Evolutionary conservation across 139 green algal genomes (phyloP).

Genomic region (Astrephomene gubernaculifera): DNA sequence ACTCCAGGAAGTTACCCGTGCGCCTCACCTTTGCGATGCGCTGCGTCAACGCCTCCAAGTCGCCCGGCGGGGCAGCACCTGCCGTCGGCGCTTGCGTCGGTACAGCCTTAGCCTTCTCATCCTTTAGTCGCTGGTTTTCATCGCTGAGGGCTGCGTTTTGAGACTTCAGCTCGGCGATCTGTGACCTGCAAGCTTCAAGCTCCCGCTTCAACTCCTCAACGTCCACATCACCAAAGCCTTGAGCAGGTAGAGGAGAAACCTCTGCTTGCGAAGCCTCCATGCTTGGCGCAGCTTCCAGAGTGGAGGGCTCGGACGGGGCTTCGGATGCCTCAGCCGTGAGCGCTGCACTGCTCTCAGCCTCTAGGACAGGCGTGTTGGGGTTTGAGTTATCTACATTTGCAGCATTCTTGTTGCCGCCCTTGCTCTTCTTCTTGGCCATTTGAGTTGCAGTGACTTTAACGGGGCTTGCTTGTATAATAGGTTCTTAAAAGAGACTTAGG

Average conservation of each 20-base stretch:
- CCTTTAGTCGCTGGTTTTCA: constrained; percentile 18
- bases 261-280: not conserved
- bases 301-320: not conserved
- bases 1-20: not conserved
- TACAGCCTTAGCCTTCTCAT: not conserved
- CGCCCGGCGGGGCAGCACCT: not conserved
- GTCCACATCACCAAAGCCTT: too few species aligned
- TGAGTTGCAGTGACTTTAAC: not conserved
- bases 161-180: not conserved
- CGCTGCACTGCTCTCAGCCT: not conserved
- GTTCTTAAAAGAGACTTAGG: not conserved
- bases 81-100: not conserved
- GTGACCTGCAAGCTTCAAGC: not conserved
- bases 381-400: not conserved
- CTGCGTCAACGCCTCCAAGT: constrained; percentile 18
- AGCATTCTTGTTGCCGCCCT: not conserved
- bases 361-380: not conserved
- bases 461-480: not conserved
- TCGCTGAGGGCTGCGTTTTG: not conserved
- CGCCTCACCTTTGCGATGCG: constrained; percentile 4
- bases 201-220: not conserved
- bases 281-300: not conserved
- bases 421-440: constrained; percentile 50
- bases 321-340: not conserved
- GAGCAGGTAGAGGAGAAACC: not conserved